Base-by-base conservation (phyloP, 1,284 basidiomycete genomes). In the Entoloma clypeatum region DNA sequence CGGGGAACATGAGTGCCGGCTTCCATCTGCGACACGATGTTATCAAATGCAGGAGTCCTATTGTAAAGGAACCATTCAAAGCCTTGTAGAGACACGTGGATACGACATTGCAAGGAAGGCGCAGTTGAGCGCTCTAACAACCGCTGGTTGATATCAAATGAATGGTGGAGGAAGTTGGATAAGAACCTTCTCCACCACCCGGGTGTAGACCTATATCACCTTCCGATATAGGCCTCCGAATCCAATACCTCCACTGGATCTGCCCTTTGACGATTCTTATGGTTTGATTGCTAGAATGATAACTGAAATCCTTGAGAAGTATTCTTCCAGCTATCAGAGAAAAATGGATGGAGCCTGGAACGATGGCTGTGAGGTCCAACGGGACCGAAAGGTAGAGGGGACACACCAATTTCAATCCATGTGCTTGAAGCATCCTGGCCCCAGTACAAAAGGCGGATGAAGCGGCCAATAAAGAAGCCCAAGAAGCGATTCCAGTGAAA, bases 41-140 rank as follows among this genome's bases (percentile, higher is more conserved):
- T 74, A 56, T 97, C 90, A 61, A 86, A 95, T 4, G 90, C 82
- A 2, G 88, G 77, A 1, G 89, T 93, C 41, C 82, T 72, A 61
- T 96, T 97, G 64, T 90, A 95, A 34, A 95, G 60, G 61, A 90
- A 90, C 81, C 86, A 90, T 62, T 97, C 91, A 25, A 92, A 71
- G 14, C 93, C 93, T 51, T 93, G 79, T 3, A 88, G 57, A 5
- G 80, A 80, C 18, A 92, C 59, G 38, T 86, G 80, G 27, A 95
- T 77, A 30, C 92, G 82, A 55, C 90, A 55, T 19, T 49, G 46
- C 37, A 92, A 24, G 7, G 45, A 37, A 39, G 28, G 44, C n/a
- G 80, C 77, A 26, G 79, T 67, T 18, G 75, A 60, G 13, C 60
- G 47, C 19, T 60, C 57, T 21, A 58, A 49, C 45, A 64, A 56